Evolutionary conservation across 805 yeast genomes (phyloP), one percentile per base, ranked within the genome.

Genomic region (Yarrowia alimentaria): DNA sequence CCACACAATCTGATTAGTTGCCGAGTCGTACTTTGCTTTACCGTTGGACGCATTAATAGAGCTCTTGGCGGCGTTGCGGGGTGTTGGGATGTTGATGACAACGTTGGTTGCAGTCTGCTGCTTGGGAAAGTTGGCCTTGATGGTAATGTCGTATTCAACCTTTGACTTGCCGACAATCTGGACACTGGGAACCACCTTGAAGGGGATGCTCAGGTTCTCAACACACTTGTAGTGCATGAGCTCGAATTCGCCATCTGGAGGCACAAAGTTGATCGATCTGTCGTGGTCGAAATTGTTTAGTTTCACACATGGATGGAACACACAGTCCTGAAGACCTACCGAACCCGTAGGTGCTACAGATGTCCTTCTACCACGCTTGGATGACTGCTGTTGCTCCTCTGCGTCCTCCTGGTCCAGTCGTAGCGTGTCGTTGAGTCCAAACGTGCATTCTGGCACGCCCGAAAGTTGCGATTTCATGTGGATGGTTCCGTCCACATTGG

Each of bases 241-340:
- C 64, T 87, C 91, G 62, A 87, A 85, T 47, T 80, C 78, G 0
- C 95, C 95, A 66, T 88, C 95, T 1, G 96, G 96, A 2, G 96
- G 96, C 10, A 81, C 71, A 57, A 89, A 88, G 37, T 75, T 78
- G 53, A 89, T 83, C 18, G 77, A 68, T 31, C 84, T 70, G 19
- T 82, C 80, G 16, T 72, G 62, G 55, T 85, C 88, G 64, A 83
- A 86, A 57, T 78, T 76, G 53, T 78, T 77, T 52, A 87, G 70
- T 55, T 82, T 79, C 19, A 88, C 96, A 65, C 95, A 85, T 59
- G 86, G 91, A 65, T 88, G 96, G 66, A 88, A 84, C 56, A 83
- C 86, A 58, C 85, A 81, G 63, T 88, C 94, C 58, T 83, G 86
- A 9, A 89, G 67, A 0, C 73, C 60, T 5, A 81, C 85, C 26